Evolutionary conservation across 257 asterid species (phyloP), one percentile per base, ranked within the genome.

Genomic region (Parsonsia alboflavescens): DNA sequence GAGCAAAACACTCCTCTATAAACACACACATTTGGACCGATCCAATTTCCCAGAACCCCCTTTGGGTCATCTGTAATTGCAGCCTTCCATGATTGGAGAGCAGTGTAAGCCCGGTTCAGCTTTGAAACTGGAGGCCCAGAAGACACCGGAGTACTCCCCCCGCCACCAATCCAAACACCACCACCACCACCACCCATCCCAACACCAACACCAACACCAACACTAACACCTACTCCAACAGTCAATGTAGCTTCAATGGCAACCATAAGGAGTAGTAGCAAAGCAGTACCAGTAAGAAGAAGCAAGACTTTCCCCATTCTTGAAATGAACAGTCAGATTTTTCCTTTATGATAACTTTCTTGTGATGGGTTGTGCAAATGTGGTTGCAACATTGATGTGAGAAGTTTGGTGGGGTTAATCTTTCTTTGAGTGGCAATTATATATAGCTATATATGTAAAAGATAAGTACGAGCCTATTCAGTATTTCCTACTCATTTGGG

Each of bases 41-140:
- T 83, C 98, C 97, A 93, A 6, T 87, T 68, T 0, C 64, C 70
- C 68, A 81, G 48, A 59, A 91, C 68, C 45, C 95, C 90, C 6
- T 30, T 28, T 3, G 97, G 97, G 28, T 93, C 97, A 66, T 85
- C 89, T 7, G 95, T 75, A 7, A 93, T 91, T 76, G 89, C 92
- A 46, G 88, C 81, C 83, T 93, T 93, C 98, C 98, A 93, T n/a
- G 96, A 77, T 79, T 91, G 97, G 7, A 93, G 93, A 71, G 90
- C 96, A 59, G 81, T 71, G 82, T 89, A 91, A 0, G 89, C 93
- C 7, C 68, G 77, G 75, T 57, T 59, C 44, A 72, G 82, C 30
- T 64, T 74, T 2, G 93, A 76, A 44, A 5, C 65, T 1, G 76
- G 42, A 42, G 84, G 63, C 6, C 62, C 77, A 41, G 85, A 62